Evolutionary conservation across 176 grass and related monocot species (phyloP), one percentile per base, ranked within the genome.

Genomic region (Stipa capillata): DNA sequence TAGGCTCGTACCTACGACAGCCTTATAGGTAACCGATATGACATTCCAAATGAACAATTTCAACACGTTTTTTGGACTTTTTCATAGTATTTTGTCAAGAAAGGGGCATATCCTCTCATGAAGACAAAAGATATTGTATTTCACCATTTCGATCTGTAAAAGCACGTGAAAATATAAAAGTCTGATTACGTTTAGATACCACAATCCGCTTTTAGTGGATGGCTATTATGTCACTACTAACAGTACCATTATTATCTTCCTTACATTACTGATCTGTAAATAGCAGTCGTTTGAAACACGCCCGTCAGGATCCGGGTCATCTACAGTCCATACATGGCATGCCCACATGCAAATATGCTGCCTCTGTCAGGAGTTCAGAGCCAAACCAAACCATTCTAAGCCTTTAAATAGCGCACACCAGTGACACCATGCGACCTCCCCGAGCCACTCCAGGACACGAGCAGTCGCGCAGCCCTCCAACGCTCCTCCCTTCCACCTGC

Each of bases 341-440:
- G 51, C 0, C 23, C 51, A 69, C 60, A n/a, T 47, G 61, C 69
- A 45, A 53, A 75, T 25, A 44, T 27, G 71, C 59, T 25, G 71
- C 59, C 24, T 41, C 47, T n/a, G 28, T 67, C 72, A 15, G 27
- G 18, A 64, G 27, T 73, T 73, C 61, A 76, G 52, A 36, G 4
- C 47, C 12, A 7, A 16, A 37, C 8, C 17, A 17, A 45, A 69
- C 27, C 41, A 62, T 52, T 51, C 63, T 29, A 14, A 15, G 8
- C 62, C 60, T 81, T 80, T 61, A 85, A 84, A 85, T 85, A 81
- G 60, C 44, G 20, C 74, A 27, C 12, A 15, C 36, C 23, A 0
- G 40, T 28, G 65, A 16, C 37, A 57, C 80, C 51, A 24, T 13
- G 31, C 27, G 59, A 15, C 37, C 79, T 71, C 40, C 55, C 29